Percentiles rank a stretch among this genome's conserved stretches.
Conservation (phyloP, 1,284 basidiomycete genomes). For the Ustilago trichophora region DNA sequence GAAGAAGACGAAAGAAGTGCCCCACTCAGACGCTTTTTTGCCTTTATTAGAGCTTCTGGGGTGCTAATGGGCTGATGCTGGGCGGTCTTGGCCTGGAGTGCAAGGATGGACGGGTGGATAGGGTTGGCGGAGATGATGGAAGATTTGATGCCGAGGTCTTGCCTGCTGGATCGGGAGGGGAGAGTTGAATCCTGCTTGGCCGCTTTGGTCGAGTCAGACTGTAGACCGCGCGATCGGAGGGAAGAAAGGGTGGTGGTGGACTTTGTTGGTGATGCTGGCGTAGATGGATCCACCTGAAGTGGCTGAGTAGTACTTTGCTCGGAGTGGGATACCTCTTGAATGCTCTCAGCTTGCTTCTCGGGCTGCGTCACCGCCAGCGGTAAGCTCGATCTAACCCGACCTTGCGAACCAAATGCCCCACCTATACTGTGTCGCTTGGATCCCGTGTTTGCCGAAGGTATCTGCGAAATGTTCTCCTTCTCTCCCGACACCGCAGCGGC, state of each 20-base stretch:
- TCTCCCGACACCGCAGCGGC: background rate
- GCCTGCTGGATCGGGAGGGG: constrained; percentile 2
- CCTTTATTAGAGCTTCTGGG: constrained; percentile 38
- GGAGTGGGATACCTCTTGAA: too few relatives aligned
- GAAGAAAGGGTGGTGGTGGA: constrained; percentile 21
- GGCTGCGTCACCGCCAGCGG: constrained; percentile 20
- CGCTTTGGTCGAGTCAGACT: constrained; percentile 5
- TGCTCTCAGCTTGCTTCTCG: background rate
- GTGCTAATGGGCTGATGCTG: constrained; percentile 43
- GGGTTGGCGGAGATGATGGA: constrained; percentile 39
- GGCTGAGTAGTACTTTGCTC: too few relatives aligned
- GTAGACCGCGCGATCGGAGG: constrained; percentile 11
- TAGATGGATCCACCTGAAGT: too few relatives aligned
- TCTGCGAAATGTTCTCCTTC: constrained; percentile 26
- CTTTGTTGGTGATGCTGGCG: constrained; percentile 8
- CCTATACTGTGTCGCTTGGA: constrained; percentile 17
- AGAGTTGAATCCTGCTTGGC: background rate
- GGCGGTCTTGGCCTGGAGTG: constrained; percentile 19
- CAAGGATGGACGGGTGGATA: constrained; percentile 25
- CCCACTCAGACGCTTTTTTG: constrained; percentile 31
- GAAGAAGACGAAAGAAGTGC: constrained; percentile 25
- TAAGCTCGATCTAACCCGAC: constrained; percentile 17
- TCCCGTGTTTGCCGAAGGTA: background rate
- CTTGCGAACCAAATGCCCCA: background rate
- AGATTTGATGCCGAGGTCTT: constrained; percentile 26